Evolutionary conservation across 2,329 filamentous ascomycete genomes (phyloP).

Genomic region (Graphilbum fragrans): DNA sequence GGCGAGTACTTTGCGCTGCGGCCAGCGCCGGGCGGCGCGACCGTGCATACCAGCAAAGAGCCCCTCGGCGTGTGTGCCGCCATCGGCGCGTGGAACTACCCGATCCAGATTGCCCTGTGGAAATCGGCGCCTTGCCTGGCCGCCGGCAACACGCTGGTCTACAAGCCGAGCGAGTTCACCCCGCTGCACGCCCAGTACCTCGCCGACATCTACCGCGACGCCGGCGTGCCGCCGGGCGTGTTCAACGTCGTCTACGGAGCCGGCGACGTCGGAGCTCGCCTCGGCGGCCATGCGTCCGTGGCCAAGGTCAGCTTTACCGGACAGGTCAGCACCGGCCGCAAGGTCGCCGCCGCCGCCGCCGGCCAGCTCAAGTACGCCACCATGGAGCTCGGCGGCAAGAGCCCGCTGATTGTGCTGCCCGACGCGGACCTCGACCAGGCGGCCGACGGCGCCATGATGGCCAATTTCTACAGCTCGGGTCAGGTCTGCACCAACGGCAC

Average conservation of each 20-base stretch:
- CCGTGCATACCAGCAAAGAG: constrained; percentile 24
- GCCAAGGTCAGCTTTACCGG: constrained; percentile 85
- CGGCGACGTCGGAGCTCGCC: constrained; percentile 48
- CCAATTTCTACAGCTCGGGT: constrained; percentile 83
- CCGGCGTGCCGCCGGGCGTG: constrained; percentile 63
- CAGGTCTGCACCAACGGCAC: constrained; percentile 93
- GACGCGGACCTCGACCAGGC: constrained; percentile 68
- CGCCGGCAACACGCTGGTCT: constrained; percentile 45
- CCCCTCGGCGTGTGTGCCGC: constrained; percentile 19
- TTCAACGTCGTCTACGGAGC: constrained; percentile 66
- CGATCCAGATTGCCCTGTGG: constrained; percentile 22
- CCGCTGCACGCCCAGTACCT: constrained; percentile 54
- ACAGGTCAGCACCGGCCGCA: constrained; percentile 58
- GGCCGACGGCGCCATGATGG: constrained; percentile 71
- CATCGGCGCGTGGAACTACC: constrained; percentile 28
- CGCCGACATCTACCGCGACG: constrained; percentile 53
- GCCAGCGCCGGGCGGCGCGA: constrained; percentile 29
- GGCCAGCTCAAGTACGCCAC: constrained; percentile 67
- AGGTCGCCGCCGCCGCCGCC: constrained; percentile 58
- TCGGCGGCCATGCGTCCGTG: constrained; percentile 55
- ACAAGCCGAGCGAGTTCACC: constrained; percentile 59
- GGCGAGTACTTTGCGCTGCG: constrained; percentile 25
- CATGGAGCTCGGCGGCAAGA: constrained; percentile 76
- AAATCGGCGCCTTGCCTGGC: constrained; percentile 31
- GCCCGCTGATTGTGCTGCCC: constrained; percentile 63